These are phyloP conservation scores for Botrytis tulipae DNA, from an alignment of 2,329 filamentous ascomycete species.

Conservation along the genomic window DNA sequence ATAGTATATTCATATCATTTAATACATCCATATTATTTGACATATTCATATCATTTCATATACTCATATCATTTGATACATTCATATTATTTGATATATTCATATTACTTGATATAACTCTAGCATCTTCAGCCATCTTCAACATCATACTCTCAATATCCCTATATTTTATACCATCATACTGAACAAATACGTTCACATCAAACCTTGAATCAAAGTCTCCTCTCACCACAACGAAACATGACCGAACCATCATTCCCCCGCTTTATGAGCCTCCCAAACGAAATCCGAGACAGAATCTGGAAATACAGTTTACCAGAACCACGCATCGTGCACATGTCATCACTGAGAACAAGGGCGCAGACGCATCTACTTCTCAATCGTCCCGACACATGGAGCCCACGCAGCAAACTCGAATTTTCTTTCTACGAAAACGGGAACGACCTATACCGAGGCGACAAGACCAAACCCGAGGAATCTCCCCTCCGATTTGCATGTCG, in stretches of 20 bases:
- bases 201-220: neutral
- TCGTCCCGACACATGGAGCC: neutral
- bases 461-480: neutral
- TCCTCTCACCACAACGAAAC: neutral
- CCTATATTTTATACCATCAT: neutral
- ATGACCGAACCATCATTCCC: neutral
- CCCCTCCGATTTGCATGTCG: neutral
- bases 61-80: no score
- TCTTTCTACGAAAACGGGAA: neutral
- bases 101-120: neutral
- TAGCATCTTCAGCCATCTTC: neutral
- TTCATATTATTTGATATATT: no score
- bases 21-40: no score
- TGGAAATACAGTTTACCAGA: neutral
- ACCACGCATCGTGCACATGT: neutral
- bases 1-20: neutral
- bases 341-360: neutral
- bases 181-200: neutral
- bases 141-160: neutral
- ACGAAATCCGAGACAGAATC: neutral
- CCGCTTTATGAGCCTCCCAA: neutral
- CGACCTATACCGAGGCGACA: neutral
- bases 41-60: no score
- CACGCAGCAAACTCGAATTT: neutral
- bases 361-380: neutral